Base-by-base conservation (phyloP, 2,329 filamentous ascomycete species). In the Aspergillus udagawae region DNA sequence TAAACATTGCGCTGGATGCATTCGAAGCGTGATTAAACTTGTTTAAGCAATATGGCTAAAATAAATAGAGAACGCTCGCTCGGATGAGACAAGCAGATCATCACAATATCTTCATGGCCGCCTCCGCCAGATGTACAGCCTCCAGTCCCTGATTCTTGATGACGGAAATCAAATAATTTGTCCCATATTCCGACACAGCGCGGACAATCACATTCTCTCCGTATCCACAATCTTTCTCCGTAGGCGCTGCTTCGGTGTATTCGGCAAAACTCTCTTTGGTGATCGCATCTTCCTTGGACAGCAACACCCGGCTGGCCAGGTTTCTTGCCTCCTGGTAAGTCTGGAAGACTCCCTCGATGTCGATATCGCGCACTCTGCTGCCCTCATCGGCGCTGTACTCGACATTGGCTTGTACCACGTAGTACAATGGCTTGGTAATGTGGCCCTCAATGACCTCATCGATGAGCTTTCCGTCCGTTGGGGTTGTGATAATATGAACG, bases 181-280 rank as follows among this genome's bases (percentile, higher is more conserved):
- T 64, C 27, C 68, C 66, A 41, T 66, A 61, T 0, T 63, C 47
- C 1, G 64, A 60, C 1, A 65, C 60, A 2, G 68, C 68, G 62
- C 68, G 68, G 29, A 71, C 67, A 23, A 71, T 32, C 9, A 71
- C 68, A 63, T 71, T 70, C 49, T 70, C 67, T 1, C 68, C 67
- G 58, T 63, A 70, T 20, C 67, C 68, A 32, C 67, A 70, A 38
- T 71, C 67, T 9, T 51, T 63, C 35, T 70, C 65, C 10, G 55
- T 51, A 6, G 59, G 56, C 3, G 27, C 65, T 1, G 67, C 67
- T 54, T 70, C 65, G 20, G 64, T 63, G 51, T 69, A 71, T 56
- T 64, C 51, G 1, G 56, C 67, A 57, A 64, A 71, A 7, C 58
- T 67, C 41, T 70, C 67, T 45, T 63, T 63, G 12, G 60, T 60